Base-by-base conservation (phyloP, 2,329 filamentous ascomycete species). In the Clarireedia hainanense region DNA sequence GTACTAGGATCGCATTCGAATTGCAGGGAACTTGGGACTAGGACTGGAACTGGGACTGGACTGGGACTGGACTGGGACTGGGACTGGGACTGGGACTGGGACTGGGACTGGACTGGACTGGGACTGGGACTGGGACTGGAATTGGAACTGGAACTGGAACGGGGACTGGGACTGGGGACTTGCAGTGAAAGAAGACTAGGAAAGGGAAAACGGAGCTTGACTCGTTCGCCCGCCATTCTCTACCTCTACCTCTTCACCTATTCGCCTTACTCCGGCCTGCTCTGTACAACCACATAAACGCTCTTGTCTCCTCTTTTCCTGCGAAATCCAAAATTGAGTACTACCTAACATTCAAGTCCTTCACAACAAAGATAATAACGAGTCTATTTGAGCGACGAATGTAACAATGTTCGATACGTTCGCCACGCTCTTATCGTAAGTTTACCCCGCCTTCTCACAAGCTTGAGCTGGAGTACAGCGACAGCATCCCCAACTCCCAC, bases 341-440 rank as follows among this genome's bases (percentile, higher is more conserved):
- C 42, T 45, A 45, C 42, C 42, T 45, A 45, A 23, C n/a, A 14
- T 39, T 30, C 17, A 10, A n/a, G n/a, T 12, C 30, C 37, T 26
- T 17, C 46, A 36, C 15, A 48, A 12, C 6, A n/a, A 24, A 55
- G 24, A 34, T n/a, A 34, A 14, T 1, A 27, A 34, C n/a, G 12
- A 10, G 6, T 34, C 12, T 12, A 30, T 30, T 30, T 7, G 43
- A 49, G 7, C 7, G 6, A 34, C 20, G 17, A 36, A 37, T 36
- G 56, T 39, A 26, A 68, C 61, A 72, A 89, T 91, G 86, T 90
- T 91, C 68, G 85, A 87, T 72, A 80, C 90, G 65, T 80, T 91
- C 65, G 83, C 88, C 65, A 87, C 89, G 73, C 76, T 90, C 65
- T 75, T 91, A 71, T 89, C 87, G 87, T 91, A 75, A 75, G 86